Evolutionary conservation across 176 grass and related monocot species (phyloP), one percentile per base, ranked within the genome.

Genomic region (Hordeum marinum): DNA sequence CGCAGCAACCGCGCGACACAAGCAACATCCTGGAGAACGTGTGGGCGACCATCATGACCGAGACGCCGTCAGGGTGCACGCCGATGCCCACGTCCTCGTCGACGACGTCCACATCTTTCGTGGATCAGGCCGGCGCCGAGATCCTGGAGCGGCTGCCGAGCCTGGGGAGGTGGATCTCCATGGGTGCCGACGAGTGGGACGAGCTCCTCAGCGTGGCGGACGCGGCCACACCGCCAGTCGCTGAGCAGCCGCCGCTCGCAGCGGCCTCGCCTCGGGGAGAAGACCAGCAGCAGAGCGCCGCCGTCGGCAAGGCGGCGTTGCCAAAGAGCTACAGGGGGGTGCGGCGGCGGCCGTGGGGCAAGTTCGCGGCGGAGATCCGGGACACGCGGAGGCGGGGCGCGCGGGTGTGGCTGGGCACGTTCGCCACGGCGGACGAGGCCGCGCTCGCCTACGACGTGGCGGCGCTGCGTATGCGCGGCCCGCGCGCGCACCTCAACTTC

Each of bases 371-470:
- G 2, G 93, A 94, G 85, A 94, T 94, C 40, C 43, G 90, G 8
- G 93, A 94, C 82, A 85, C 85, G 35, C 46, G 82, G 31, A 42
- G 87, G 76, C 90, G 85, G 13, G 93, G 93, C 23, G 82, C 85
- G 32, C 84, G 93, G 52, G 88, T 94, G 75, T 94, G 93, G 90
- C 93, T 94, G 0, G 93, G 93, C 50, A 94, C 93, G 15, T 94
- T 86, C 69, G 36, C 73, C 5, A 94, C 90, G 27, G 93, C 93
- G 9, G 90, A 90, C 34, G 93, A 92, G 84, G 93, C 93, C 6
- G 93, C 90, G 13, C 45, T 92, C 0, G 93, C 90, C 3, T 94
- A 92, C 68, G 93, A 94, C 75, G 77, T n/a, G 84, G 93, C 90
- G 72, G 93, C 93, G 65, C 78, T 92, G 46, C 86, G 79, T 76